Evolutionary conservation across 345 rosid species (phyloP).

Genomic region (Acer yangbiense): DNA sequence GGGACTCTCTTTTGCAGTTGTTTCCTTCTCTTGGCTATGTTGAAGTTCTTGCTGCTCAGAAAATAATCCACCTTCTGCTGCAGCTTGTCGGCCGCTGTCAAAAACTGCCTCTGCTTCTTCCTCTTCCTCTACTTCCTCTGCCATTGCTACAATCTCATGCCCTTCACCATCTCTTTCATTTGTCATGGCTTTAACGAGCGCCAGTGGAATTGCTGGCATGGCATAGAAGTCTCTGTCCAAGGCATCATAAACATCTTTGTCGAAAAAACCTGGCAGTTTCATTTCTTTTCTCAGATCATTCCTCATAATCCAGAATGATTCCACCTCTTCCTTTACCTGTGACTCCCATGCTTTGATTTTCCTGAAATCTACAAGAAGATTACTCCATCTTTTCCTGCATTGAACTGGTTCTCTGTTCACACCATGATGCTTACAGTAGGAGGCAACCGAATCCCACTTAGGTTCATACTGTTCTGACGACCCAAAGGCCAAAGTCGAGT

Average conservation of each 20-base stretch:
- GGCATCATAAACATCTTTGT: conserved; percentile 34
- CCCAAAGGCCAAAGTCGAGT: neutral
- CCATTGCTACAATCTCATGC: conserved; percentile 7
- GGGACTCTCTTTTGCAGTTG: conserved; percentile 2
- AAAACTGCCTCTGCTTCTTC: conserved; percentile 9
- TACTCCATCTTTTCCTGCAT: conserved; percentile 37
- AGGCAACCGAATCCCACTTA: conserved; percentile 38
- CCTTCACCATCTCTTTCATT: conserved; percentile 7
- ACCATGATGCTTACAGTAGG: conserved; percentile 30
- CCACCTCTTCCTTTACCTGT: conserved; percentile 18
- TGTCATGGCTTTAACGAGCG: neutral
- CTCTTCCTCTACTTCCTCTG: conserved; percentile 1
- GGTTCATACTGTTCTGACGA: conserved; percentile 18
- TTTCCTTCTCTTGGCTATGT: conserved; percentile 25
- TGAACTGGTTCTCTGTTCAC: conserved; percentile 27
- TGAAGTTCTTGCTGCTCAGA: conserved; percentile 12
- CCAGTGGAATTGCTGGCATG: conserved; percentile 33
- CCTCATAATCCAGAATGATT: conserved; percentile 38
- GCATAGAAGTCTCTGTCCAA: conserved; percentile 20
- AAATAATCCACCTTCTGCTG: conserved; percentile 9
- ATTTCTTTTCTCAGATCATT: conserved; percentile 29
- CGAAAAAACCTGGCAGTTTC: conserved; percentile 34
- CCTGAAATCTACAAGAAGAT: conserved; percentile 36
- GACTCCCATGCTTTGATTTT: conserved; percentile 43
- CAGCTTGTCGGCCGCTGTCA: conserved; percentile 5